Evolutionary conservation across 140 eudicot species (phyloP).

Genomic region (Senecio squalidus): DNA sequence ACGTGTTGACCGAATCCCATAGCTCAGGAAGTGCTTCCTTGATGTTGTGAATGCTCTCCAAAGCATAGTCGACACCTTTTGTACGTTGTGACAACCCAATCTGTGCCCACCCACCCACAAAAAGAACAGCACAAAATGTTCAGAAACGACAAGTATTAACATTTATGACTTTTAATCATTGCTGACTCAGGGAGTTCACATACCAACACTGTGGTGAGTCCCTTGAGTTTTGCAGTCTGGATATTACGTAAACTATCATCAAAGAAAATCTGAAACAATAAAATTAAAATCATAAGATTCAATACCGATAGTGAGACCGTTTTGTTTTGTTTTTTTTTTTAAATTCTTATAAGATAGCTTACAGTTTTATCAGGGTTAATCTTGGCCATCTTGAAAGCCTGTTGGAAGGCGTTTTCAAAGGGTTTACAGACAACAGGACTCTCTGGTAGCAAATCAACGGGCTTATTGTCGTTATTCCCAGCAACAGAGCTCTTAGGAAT

Average conservation of each 20-base stretch:
- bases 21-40: slow-evolving; percentile 74
- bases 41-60: slow-evolving; percentile 83
- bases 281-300: neutral
- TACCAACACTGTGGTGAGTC: slow-evolving; percentile 79
- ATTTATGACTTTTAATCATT: too few species aligned
- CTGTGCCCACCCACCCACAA: slow-evolving; percentile 25
- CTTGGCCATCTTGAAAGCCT: slow-evolving; percentile 52
- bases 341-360: slow-evolving; percentile 21
- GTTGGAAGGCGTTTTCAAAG: slow-evolving; percentile 49
- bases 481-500: neutral
- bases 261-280: slow-evolving; percentile 61
- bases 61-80: slow-evolving; percentile 60
- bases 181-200: slow-evolving; percentile 3
- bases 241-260: slow-evolving; percentile 80
- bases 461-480: neutral
- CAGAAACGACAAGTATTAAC: neutral
- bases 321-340: neutral
- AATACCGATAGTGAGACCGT: neutral
- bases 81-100: slow-evolving; percentile 52
- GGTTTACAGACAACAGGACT: slow-evolving; percentile 78
- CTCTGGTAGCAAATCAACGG: slow-evolving; percentile 24
- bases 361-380: slow-evolving; percentile 70
- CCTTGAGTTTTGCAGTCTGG: slow-evolving; percentile 49
- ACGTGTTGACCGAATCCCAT: slow-evolving; percentile 53
- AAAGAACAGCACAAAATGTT: neutral